Conservation (phyloP, 345 rosid species). For the Cardiospermum halicacabum region DNA sequence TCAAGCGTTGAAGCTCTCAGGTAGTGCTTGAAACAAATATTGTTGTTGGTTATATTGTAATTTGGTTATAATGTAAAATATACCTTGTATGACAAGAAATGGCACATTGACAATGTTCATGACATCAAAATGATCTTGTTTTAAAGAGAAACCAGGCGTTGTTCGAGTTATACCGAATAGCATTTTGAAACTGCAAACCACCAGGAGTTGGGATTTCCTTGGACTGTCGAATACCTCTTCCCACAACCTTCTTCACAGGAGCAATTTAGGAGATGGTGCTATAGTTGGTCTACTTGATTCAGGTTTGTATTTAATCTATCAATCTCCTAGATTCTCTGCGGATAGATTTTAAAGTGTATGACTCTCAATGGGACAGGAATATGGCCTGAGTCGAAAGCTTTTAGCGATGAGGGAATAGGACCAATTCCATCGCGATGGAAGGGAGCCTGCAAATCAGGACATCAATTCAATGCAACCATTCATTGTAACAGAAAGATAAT, state of each 20-base stretch:
- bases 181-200: conserved; percentile 48
- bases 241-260: conserved; percentile 30
- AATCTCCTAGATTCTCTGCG: not conserved
- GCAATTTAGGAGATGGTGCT: conserved; percentile 60
- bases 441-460: conserved; percentile 37
- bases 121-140: too few relatives aligned
- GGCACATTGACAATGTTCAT: too few relatives aligned
- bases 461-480: conserved; percentile 22
- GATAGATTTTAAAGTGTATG: not conserved
- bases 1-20: conserved; percentile 48
- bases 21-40: conserved; percentile 23
- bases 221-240: conserved; percentile 43
- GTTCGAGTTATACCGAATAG: conserved; percentile 49
- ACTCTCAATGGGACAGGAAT: conserved; percentile 18
- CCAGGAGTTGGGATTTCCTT: conserved; percentile 60
- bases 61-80: too few relatives aligned
- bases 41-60: too few relatives aligned
- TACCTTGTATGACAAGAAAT: too few relatives aligned
- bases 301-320: conserved; percentile 26
- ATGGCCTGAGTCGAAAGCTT: conserved; percentile 49
- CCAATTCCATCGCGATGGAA: conserved; percentile 51
- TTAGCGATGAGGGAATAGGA: conserved; percentile 41
- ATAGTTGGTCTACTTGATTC: conserved; percentile 66
- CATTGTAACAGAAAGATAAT: conserved; percentile 50
- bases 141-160: conserved; percentile 49